These are phyloP conservation scores for Acanthamoeba royreba DNA, from an alignment of 208 protist species.

Conservation along the genomic window DNA sequence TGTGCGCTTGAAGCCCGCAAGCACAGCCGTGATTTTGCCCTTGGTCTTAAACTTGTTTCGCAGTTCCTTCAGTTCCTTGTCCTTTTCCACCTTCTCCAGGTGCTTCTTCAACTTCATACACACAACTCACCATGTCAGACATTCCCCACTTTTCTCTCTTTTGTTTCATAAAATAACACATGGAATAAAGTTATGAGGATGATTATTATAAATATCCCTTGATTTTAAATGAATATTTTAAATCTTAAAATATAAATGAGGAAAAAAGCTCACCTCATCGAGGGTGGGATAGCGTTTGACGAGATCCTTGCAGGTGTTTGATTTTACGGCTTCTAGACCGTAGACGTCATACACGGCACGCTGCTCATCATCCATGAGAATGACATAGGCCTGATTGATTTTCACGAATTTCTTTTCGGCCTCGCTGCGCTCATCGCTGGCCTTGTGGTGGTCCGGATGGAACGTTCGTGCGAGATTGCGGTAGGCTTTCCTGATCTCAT, in stretches of 20 bases:
- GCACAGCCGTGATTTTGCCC: not conserved
- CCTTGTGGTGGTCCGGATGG: constrained; percentile 15
- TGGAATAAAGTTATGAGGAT: too few species aligned
- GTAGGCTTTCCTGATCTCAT: not conserved
- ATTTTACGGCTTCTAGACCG: not conserved
- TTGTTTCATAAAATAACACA: too few species aligned
- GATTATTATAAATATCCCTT: too few species aligned
- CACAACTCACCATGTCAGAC: not conserved
- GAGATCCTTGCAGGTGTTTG: not conserved
- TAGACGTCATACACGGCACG: constrained; percentile 25
- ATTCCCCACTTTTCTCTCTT: too few species aligned
- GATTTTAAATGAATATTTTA: not conserved
- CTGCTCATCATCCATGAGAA: constrained; percentile 41
- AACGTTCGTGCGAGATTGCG: not conserved
- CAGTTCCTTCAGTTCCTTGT: not conserved
- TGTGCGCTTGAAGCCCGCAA: not conserved
- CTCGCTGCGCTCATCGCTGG: not conserved
- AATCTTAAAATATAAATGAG: not conserved
- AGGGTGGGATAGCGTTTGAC: not conserved
- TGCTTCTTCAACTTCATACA: constrained; percentile 25
- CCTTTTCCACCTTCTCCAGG: not conserved
- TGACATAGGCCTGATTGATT: not conserved
- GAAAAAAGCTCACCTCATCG: not conserved
- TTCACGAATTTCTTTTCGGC: constrained; percentile 10
- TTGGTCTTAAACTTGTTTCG: constrained; percentile 19